Evolutionary conservation across 257 asterid species (phyloP).

Genomic region (Jaltomata sinuosa): DNA sequence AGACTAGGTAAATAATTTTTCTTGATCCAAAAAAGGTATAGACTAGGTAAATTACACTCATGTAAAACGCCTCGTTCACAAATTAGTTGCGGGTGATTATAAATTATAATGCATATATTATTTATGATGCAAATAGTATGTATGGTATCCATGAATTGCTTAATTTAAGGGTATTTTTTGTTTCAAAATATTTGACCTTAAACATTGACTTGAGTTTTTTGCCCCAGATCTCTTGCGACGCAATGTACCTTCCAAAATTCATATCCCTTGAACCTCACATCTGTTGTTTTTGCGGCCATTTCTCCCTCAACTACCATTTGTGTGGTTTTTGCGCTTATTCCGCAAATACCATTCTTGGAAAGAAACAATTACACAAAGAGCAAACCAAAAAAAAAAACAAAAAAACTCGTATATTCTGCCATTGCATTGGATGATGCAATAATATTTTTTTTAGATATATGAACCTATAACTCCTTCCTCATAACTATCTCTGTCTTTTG

Average conservation of each 20-base stretch:
- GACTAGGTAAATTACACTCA: neutral
- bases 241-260: neutral
- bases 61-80: neutral
- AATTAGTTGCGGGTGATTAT: neutral
- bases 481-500: neutral
- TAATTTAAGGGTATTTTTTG: neutral
- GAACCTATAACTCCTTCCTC: neutral
- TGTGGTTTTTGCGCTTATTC: neutral
- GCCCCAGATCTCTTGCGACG: neutral
- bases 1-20: neutral
- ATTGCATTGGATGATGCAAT: neutral
- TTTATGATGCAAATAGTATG: neutral
- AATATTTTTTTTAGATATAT: neutral
- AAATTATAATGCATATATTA: neutral
- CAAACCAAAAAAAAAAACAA: neutral
- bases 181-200: neutral
- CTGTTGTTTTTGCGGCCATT: neutral
- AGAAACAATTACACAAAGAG: neutral
- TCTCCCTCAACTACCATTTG: neutral
- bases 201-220: neutral
- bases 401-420: neutral
- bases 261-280: neutral
- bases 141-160: neutral
- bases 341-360: neutral
- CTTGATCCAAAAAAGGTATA: too few relatives aligned